Percentiles rank a stretch among this genome's conserved stretches.
These are phyloP conservation scores for Protostelium mycophagum DNA, from an alignment of 78 protist genomes.

Conservation along the genomic window DNA sequence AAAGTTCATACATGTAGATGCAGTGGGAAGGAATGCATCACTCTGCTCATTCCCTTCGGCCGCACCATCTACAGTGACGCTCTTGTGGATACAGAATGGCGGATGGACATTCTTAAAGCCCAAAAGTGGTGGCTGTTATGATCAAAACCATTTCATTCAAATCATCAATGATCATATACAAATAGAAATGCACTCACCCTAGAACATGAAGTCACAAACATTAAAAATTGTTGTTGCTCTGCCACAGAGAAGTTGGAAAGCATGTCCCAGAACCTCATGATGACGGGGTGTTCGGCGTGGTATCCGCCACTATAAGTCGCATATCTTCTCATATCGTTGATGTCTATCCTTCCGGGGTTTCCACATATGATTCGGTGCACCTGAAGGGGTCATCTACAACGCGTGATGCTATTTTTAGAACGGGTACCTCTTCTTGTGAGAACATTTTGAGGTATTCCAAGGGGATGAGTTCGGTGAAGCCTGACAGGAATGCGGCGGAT, in stretches of 20 bases:
- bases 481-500: constrained; percentile 21
- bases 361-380: constrained; percentile 35
- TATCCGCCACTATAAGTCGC: constrained; percentile 20
- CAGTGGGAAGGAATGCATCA: constrained; percentile 35
- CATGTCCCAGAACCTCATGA: background rate
- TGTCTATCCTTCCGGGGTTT: background rate
- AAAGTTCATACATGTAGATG: constrained; percentile 49
- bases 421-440: background rate
- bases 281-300: background rate
- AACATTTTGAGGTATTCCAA: background rate
- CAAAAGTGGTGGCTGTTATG: constrained; percentile 15
- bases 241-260: background rate
- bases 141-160: no score
- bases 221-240: background rate
- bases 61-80: background rate
- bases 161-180: no score
- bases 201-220: background rate
- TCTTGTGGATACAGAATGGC: background rate
- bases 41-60: background rate
- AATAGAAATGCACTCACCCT: background rate
- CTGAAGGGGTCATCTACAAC: no score
- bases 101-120: constrained; percentile 36
- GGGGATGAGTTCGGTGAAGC: constrained; percentile 21
- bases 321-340: constrained; percentile 5
- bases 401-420: background rate